Conservation (phyloP, 257 asterid species). For the Ballota nigra region DNA sequence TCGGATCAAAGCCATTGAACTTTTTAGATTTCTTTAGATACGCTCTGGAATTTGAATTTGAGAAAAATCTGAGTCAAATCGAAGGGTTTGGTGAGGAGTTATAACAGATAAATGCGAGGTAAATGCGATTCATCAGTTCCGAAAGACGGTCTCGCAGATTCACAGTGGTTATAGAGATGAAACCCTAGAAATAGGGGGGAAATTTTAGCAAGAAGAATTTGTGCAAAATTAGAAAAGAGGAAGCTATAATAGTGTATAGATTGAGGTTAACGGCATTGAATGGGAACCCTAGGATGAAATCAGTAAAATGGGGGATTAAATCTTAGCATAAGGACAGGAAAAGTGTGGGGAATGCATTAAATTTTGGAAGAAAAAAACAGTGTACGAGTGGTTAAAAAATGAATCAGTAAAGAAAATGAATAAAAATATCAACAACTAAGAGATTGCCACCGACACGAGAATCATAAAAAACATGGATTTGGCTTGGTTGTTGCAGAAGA, state of each 20-base stretch:
- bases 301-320: neutral
- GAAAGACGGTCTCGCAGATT: conserved; percentile 4
- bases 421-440: neutral
- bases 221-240: neutral
- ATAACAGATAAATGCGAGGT: neutral
- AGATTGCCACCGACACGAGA: conserved; percentile 20
- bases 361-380: neutral
- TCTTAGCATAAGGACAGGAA: neutral
- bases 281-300: conserved; percentile 5
- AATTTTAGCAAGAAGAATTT: neutral
- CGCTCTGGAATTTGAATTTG: neutral
- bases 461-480: neutral
- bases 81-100: neutral
- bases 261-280: neutral
- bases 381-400: neutral
- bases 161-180: neutral
- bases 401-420: neutral
- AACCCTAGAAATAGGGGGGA: conserved; percentile 14
- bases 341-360: conserved; percentile 6
- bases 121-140: conserved; percentile 1
- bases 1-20: conserved; percentile 47
- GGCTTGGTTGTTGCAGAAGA: neutral
- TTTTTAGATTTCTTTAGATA: neutral
- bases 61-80: conserved; percentile 12
- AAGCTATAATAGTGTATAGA: neutral